Base-by-base conservation (phyloP, 2,329 filamentous ascomycete genomes). In the Xylaria sp. region DNA sequence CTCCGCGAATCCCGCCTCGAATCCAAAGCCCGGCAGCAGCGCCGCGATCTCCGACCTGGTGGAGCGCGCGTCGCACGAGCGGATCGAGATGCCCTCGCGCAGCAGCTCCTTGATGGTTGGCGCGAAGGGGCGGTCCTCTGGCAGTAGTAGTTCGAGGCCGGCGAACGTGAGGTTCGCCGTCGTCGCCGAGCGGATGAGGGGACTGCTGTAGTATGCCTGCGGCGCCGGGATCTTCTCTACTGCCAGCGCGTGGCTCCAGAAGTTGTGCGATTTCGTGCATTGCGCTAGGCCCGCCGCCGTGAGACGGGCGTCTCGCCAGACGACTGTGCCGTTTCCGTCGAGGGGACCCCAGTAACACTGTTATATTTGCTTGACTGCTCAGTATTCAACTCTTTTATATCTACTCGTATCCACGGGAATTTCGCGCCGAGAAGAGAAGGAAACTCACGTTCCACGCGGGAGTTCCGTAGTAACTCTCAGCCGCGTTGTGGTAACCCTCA, bases 1-100 rank as follows among this genome's bases (percentile, higher is more conserved):
- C 75, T 92, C 89, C 0, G 82, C 76, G 73, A 93, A 92, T 0
- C 87, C 88, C 1, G 79, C 76, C 78, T 92, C 90, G 58, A 92
- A 87, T 5, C 72, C 73, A 74, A 85, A 90, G 1, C 72, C 76
- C 0, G 88, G 88, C 58, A 88, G 87, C 4, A 83, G 80, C 2
- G 79, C 69, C 17, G 80, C 78, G 69, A 92, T 89, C 66, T 84
- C 83, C 0, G 84, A 82, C 74, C 83, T 86, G 72, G 79, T 85
- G 26, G 85, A 86, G 10, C 90, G 83, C 36, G 86, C 84, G 78
- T 93, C 89, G 76, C 91, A 93, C 0, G 90, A 92, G 75, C 92
- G 90, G 49, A 89, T 86, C 63, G 86, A 88, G 64, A 92, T 87
- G 2, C 87, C 86, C 78, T 93, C 91, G 36, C 90, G 84, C 71